Percentiles rank a stretch among this genome's conserved stretches.
These are phyloP conservation scores for Coniferiporia sulphurascens DNA, from an alignment of 1,284 basidiomycete species.

Conservation along the genomic window DNA sequence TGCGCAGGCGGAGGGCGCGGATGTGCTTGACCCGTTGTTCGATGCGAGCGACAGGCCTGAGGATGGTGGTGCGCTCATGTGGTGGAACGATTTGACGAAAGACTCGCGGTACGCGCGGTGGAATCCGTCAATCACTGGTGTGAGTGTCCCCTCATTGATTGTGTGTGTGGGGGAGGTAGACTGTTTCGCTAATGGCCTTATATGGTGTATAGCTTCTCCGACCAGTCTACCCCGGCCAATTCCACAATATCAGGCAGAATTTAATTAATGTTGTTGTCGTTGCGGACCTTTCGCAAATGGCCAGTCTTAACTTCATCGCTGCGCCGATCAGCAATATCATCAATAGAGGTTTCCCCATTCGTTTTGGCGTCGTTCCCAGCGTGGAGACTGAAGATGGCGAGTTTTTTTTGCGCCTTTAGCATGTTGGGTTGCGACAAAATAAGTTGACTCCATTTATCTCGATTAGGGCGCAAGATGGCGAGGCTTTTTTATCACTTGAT, in stretches of 20 bases:
- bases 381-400: conserved; percentile 53
- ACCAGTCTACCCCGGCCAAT: conserved; percentile 69
- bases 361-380: conserved; percentile 81
- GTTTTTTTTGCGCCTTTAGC: conserved; percentile 19
- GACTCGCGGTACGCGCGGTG: conserved; percentile 67
- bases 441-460: background rate
- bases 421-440: background rate
- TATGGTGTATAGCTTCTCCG: conserved; percentile 52
- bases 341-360: conserved; percentile 64
- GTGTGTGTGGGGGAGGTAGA: background rate
- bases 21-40: conserved; percentile 69
- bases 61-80: conserved; percentile 69
- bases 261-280: conserved; percentile 77
- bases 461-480: conserved; percentile 63
- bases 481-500: conserved; percentile 66
- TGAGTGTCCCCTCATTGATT: conserved; percentile 28
- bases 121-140: conserved; percentile 45
- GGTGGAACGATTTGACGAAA: conserved; percentile 89
- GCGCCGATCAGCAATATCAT: conserved; percentile 66
- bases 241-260: conserved; percentile 70
- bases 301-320: conserved; percentile 58
- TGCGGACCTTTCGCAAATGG: conserved; percentile 68
- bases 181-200: background rate
- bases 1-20: conserved; percentile 42
- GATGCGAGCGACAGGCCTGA: conserved; percentile 87